Conservation (phyloP, 352 stramenopile genomes). For the Phytophthora litchii region DNA sequence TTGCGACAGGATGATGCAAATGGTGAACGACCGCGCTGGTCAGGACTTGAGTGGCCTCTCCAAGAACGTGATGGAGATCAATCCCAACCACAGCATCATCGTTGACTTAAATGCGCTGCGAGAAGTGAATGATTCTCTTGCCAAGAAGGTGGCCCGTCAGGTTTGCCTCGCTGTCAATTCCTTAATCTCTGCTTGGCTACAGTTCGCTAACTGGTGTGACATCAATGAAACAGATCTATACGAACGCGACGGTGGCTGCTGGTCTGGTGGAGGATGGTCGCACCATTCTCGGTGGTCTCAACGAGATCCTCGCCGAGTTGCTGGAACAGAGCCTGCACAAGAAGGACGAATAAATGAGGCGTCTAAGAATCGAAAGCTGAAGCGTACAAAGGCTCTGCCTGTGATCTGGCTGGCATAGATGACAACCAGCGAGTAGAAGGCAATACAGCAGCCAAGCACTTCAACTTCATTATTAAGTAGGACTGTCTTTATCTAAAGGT, state of each 20-base stretch:
- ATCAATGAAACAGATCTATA: slow-evolving; percentile 94
- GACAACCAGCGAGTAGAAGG: background rate
- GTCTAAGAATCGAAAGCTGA: background rate
- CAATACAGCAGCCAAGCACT: background rate
- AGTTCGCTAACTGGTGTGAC: slow-evolving; percentile 13
- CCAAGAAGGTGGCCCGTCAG: slow-evolving; percentile 84
- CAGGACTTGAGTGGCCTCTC: slow-evolving; percentile 53
- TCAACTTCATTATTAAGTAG: no score
- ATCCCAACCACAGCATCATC: slow-evolving; percentile 97
- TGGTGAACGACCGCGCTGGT: slow-evolving; percentile 92
- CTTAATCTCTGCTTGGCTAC: background rate
- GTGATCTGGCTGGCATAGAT: slow-evolving; percentile 21
- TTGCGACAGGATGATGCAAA: slow-evolving; percentile 95
- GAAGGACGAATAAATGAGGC: slow-evolving; percentile 42
- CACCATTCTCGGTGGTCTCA: slow-evolving; percentile 96
- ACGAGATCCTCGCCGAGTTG: slow-evolving; percentile 94
- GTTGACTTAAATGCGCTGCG: slow-evolving; percentile 91
- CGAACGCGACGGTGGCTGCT: slow-evolving; percentile 98
- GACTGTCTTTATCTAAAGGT: slow-evolving; percentile 7
- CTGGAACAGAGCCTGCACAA: slow-evolving; percentile 76
- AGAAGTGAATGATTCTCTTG: slow-evolving; percentile 82
- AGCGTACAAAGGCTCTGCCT: background rate
- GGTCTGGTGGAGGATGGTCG: slow-evolving; percentile 98
- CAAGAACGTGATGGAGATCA: slow-evolving; percentile 99
- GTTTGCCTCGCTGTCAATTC: slow-evolving; percentile 32